Evolutionary conservation across 1,284 basidiomycete species (phyloP).

Genomic region (Ceratobasidium theobromae): DNA sequence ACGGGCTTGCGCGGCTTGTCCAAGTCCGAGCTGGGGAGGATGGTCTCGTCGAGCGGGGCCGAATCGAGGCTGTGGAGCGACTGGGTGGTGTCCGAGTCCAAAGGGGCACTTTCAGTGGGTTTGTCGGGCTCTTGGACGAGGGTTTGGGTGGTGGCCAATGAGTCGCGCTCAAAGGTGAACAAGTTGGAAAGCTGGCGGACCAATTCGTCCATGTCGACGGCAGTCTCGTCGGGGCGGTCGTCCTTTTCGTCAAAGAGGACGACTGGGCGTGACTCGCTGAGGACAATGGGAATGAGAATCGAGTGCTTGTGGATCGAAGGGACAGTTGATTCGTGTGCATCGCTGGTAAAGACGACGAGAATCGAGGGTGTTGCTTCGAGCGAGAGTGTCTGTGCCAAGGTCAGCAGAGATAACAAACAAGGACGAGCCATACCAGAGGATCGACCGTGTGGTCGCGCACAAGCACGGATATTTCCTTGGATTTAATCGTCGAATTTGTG

Average conservation of each 20-base stretch:
- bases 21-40: background rate
- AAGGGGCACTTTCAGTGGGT: background rate
- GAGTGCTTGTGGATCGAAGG: conserved; percentile 17
- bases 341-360: conserved; percentile 16
- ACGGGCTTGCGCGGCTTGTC: background rate
- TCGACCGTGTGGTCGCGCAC: conserved; percentile 11
- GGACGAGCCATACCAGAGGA: background rate
- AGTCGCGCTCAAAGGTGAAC: conserved; percentile 11
- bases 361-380: conserved; percentile 10
- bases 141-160: conserved; percentile 14
- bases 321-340: conserved; percentile 7
- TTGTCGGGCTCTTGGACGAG: conserved; percentile 5
- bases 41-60: background rate
- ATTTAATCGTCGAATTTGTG: background rate
- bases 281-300: conserved; percentile 21
- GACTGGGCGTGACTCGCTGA: conserved; percentile 17
- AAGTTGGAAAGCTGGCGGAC: conserved; percentile 5
- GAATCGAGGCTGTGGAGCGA: background rate
- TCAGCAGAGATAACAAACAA: background rate
- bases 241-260: conserved; percentile 26
- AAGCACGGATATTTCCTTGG: conserved; percentile 17
- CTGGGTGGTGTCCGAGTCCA: conserved; percentile 5
- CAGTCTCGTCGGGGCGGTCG: conserved; percentile 16
- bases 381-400: background rate
- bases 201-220: conserved; percentile 11